Evolutionary conservation across 495 filamentous ascomycete genomes (phyloP), one percentile per base, ranked within the genome.

Genomic region (Penicillium coprophilum): DNA sequence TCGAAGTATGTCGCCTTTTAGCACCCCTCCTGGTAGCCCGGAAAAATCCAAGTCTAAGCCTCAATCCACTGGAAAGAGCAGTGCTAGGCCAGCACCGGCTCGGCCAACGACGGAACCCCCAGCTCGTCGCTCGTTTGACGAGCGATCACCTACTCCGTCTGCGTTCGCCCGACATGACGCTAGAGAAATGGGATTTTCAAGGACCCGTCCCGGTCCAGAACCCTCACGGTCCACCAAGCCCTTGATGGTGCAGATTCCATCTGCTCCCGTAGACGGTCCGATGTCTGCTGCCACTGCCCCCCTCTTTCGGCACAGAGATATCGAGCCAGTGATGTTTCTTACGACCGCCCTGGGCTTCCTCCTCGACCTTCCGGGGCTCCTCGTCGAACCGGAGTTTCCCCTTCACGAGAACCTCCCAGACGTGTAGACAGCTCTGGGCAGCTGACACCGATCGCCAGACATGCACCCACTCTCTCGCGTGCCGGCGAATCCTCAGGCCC

Each of bases 1-100:
- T 11, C 80, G 82, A n/a, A 74, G 74, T 32, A 75, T 88, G 1
- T 97, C 94, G 6, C 93, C 94, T 0, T 97, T 98, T 64, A 92
- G 78, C 69, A 96, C 92, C 30, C 93, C 92, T 11, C 92, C 93
- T 13, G 87, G 85, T 53, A 95, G 87, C 60, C 83, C 85, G 13
- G 87, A 84, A 50, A 88, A 82, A 47, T 70, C 77, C 6, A 47
- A 70, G 2, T 27, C 65, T 10, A 71, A 66, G 48, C 59, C 56
- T 1, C 15, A 53, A 6, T 58, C 66, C 6, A 20, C 59, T 13
- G 44, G 34, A 11, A 66, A 60, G 50, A 36, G 54, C 12, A 32
- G 56, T 7, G 53, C 46, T 3, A 55, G 44, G 23, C 60, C 50
- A 38, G 55, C 62, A 12, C 63, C 59, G n/a, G 47, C 58, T 31